phyloP scores from a whole-genome alignment of 2,329 filamentous ascomycete genomes.

The Aureobasidium namibiae region DNA sequence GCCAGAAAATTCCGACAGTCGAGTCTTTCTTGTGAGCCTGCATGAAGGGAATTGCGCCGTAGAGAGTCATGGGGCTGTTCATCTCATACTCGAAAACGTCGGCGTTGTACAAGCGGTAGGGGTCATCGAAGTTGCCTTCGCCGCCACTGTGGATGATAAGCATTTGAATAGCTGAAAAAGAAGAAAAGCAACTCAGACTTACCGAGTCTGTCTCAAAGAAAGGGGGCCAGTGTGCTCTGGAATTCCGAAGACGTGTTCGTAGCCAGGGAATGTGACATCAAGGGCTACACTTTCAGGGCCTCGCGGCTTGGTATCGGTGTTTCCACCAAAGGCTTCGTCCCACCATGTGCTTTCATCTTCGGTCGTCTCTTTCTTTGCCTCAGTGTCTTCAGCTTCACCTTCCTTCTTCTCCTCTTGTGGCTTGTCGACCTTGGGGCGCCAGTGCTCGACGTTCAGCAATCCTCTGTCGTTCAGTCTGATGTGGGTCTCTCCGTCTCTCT shows the following conservation, averaged over 20 bases:
- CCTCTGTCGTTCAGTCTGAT: constrained; percentile 87
- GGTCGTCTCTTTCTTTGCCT: constrained; percentile 31
- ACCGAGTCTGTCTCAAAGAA: constrained; percentile 78
- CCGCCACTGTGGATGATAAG: constrained; percentile 50
- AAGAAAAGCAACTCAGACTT: constrained; percentile 22
- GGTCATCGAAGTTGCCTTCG: constrained; percentile 74
- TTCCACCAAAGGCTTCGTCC: constrained; percentile 93
- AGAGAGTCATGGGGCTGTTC: constrained; percentile 96
- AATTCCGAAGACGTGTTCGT: constrained; percentile 88
- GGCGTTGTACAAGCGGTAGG: constrained; percentile 90
- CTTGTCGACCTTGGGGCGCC: constrained; percentile 76
- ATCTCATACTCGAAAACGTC: constrained; percentile 98
- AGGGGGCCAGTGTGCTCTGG: constrained; percentile 85
- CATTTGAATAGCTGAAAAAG: constrained; percentile 14
- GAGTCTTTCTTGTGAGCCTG: constrained; percentile 92
- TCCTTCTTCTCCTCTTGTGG: constrained; percentile 50
- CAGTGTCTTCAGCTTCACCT: constrained; percentile 33
- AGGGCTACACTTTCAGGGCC: constrained; percentile 87
- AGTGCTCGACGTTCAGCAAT: constrained; percentile 88
- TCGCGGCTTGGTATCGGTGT: constrained; percentile 89
- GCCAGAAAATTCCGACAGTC: constrained; percentile 92
- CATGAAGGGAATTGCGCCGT: constrained; percentile 96
- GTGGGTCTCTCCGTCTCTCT: constrained; percentile 70
- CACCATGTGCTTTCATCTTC: constrained; percentile 88
- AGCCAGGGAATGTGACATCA: constrained; percentile 87